Evolutionary conservation across 2,329 filamentous ascomycete species (phyloP).

Genomic region (Epichloe festucae): DNA sequence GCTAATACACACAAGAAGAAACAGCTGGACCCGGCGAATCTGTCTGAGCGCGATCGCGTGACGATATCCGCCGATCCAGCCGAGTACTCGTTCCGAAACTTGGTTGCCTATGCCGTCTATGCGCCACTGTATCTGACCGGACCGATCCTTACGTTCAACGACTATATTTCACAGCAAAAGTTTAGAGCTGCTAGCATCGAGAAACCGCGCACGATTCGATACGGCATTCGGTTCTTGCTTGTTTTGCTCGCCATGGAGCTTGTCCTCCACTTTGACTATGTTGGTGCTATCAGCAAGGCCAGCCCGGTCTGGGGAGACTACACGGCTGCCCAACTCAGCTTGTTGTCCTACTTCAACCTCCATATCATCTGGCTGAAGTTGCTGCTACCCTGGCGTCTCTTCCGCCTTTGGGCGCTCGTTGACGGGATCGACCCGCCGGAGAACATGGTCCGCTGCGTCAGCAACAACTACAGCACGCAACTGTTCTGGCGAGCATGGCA

Average conservation of each 20-base stretch:
- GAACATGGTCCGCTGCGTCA: constrained; percentile 96
- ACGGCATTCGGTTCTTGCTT: constrained; percentile 70
- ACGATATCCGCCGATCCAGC: constrained; percentile 54
- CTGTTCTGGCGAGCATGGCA: constrained; percentile 97
- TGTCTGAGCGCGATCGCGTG: constrained; percentile 83
- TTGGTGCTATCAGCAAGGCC: constrained; percentile 78
- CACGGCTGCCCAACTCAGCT: constrained; percentile 72
- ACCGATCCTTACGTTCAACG: constrained; percentile 94
- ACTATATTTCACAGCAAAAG: constrained; percentile 80
- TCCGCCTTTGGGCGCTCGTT: constrained; percentile 86
- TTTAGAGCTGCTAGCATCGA: constrained; percentile 62
- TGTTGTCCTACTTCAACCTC: constrained; percentile 91
- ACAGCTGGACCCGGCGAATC: constrained; percentile 73
- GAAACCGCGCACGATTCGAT: constrained; percentile 57
- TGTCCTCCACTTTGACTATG: constrained; percentile 82
- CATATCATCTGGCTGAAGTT: constrained; percentile 98
- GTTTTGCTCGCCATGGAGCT: constrained; percentile 82
- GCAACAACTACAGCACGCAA: constrained; percentile 81
- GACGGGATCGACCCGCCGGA: constrained; percentile 92
- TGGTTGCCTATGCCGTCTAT: constrained; percentile 80
- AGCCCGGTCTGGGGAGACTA: constrained; percentile 71
- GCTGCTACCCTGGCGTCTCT: constrained; percentile 93
- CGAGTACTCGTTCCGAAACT: constrained; percentile 75
- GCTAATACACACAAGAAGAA: constrained; percentile 85
- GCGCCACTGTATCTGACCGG: constrained; percentile 86